A percentile compares a stretch with the other conserved stretches of the same genome.
Conservation (phyloP, 257 asterid species). For the Oldenlandia corymbosa region DNA sequence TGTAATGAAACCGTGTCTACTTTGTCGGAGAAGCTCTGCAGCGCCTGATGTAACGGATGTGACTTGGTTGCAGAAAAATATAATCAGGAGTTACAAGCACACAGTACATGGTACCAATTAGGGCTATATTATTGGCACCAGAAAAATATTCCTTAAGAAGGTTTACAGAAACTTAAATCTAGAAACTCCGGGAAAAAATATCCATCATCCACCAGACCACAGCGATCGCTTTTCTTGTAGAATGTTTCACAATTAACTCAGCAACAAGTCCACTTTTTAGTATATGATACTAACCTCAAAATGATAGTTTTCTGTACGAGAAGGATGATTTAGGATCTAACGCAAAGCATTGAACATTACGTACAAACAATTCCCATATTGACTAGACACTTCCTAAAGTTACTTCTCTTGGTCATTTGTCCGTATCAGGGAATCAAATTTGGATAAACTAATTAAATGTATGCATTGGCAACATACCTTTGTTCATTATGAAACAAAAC, state of each 20-base stretch:
- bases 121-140: too few species aligned
- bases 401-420: background rate
- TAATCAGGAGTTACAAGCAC: too few species aligned
- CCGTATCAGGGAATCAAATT: background rate
- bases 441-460: background rate
- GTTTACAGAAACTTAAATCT: background rate
- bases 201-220: too few species aligned
- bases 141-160: too few species aligned
- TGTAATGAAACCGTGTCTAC: too few species aligned
- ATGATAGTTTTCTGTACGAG: background rate
- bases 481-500: background rate
- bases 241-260: background rate
- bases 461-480: background rate
- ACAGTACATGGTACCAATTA: too few species aligned
- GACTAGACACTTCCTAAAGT: background rate
- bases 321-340: background rate
- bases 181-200: background rate
- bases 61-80: too few species aligned
- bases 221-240: background rate
- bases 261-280: background rate
- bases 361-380: background rate
- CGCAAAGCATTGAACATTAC: background rate
- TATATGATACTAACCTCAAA: background rate
- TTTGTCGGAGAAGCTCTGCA: too few species aligned
- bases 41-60: too few species aligned